Percentiles rank a stretch among this genome's conserved stretches.
phyloP scores from a whole-genome alignment of 768 basidiomycete species.

The Amyloporia xantha region DNA sequence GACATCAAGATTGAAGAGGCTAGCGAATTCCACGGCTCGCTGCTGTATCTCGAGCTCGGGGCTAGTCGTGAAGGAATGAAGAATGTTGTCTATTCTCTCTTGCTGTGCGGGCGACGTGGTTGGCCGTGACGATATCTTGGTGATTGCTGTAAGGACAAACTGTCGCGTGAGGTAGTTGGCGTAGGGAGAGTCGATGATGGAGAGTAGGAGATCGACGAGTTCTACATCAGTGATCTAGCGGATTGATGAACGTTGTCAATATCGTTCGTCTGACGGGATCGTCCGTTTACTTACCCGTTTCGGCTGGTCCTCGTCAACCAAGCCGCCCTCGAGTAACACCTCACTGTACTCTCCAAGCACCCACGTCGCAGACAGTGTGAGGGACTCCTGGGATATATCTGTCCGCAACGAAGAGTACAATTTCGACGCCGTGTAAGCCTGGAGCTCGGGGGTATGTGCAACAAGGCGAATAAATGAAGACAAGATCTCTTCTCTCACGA shows the following conservation, averaged over 20 bases:
- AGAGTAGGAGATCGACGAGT: constrained; percentile 78
- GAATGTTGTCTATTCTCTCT: constrained; percentile 69
- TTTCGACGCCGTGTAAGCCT: constrained; percentile 90
- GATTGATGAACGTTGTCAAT: neutral
- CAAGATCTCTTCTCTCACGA: constrained; percentile 92
- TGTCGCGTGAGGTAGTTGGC: constrained; percentile 87
- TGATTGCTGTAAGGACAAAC: constrained; percentile 83
- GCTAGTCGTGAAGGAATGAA: constrained; percentile 79
- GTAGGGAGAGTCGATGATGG: constrained; percentile 89
- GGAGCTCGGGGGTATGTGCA: constrained; percentile 93
- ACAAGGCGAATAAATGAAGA: constrained; percentile 94
- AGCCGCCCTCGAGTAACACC: constrained; percentile 76
- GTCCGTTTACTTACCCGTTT: constrained; percentile 49
- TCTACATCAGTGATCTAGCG: constrained; percentile 74
- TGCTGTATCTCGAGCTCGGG: constrained; percentile 95
- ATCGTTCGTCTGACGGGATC: too few species aligned
- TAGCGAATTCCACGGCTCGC: constrained; percentile 91
- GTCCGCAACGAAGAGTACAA: constrained; percentile 80
- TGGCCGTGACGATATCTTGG: constrained; percentile 82
- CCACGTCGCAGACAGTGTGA: constrained; percentile 93
- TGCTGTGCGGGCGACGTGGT: constrained; percentile 63
- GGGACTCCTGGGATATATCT: constrained; percentile 94
- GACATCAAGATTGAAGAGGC: constrained; percentile 71
- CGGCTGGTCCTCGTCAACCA: constrained; percentile 69
- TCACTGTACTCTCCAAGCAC: constrained; percentile 96